Conservation (phyloP, 2,329 filamentous ascomycete species). For the Cytospora chrysosperma region DNA sequence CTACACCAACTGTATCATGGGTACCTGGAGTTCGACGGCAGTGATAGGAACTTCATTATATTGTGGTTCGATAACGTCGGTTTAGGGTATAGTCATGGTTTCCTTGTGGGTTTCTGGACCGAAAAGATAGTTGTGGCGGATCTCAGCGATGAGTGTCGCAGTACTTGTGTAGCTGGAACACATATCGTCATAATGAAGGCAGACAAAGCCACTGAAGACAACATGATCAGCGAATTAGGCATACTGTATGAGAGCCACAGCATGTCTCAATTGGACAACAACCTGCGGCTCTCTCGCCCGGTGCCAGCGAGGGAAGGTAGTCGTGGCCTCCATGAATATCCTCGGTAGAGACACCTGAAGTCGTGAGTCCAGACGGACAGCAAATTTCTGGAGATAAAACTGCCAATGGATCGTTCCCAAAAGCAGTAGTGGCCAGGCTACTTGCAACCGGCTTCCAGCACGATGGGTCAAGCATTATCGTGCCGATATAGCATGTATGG, state of each 20-base stretch:
- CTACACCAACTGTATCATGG: neutral
- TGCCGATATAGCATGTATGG: too few relatives aligned
- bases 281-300: neutral
- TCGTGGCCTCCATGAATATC: neutral
- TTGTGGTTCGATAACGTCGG: neutral
- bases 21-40: neutral
- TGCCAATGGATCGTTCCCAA: too few relatives aligned
- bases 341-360: neutral
- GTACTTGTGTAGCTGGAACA: neutral
- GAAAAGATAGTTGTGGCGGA: neutral
- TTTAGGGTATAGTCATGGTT: neutral
- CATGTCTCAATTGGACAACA: neutral
- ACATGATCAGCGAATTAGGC: neutral
- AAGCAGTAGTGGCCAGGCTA: too few relatives aligned
- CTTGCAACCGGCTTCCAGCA: too few relatives aligned
- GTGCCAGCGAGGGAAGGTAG: neutral
- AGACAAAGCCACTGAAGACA: neutral
- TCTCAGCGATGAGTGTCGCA: neutral
- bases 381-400: neutral
- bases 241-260: neutral
- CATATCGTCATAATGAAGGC: neutral
- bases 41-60: neutral
- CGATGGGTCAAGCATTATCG: too few relatives aligned
- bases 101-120: neutral
- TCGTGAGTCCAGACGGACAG: neutral